Conservation (phyloP, 805 yeast genomes). For the Starmerella roubikii region DNA sequence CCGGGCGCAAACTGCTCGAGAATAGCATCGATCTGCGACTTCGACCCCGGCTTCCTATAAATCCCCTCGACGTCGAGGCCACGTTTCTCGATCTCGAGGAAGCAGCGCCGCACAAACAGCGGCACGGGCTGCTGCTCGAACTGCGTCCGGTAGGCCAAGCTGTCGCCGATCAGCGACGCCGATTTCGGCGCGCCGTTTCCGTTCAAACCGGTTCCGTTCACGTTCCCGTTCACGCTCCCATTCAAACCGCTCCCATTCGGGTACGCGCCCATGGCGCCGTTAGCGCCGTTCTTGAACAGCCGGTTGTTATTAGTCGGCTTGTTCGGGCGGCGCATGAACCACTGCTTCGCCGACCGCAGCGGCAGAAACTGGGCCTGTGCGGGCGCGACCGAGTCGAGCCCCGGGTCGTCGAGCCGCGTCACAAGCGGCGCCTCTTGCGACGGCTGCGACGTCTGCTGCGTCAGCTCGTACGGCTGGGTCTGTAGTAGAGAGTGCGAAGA, state of each 20-base stretch:
- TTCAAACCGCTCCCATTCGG: neutral
- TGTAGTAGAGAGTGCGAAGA: too few relatives aligned
- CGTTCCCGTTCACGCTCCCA: neutral
- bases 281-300: neutral
- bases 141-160: constrained; percentile 49
- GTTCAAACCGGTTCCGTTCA: neutral
- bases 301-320: neutral
- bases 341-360: constrained; percentile 12
- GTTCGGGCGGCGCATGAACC: constrained; percentile 14
- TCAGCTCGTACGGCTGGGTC: neutral
- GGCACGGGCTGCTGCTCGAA: constrained; percentile 55
- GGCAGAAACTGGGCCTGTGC: constrained; percentile 10
- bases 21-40: constrained; percentile 44
- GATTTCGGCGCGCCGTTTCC: neutral
- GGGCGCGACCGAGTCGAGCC: neutral
- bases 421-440: constrained; percentile 6
- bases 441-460: neutral
- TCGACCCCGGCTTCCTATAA: constrained; percentile 79
- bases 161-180: constrained; percentile 25
- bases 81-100: constrained; percentile 60
- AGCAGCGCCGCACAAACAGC: constrained; percentile 52
- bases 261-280: neutral
- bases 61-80: constrained; percentile 77
- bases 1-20: constrained; percentile 28
- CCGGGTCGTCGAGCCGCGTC: constrained; percentile 9